Evolutionary conservation across 164 flowering plant species (phyloP), one percentile per base, ranked within the genome.

Genomic region (Litsea cubeba): DNA sequence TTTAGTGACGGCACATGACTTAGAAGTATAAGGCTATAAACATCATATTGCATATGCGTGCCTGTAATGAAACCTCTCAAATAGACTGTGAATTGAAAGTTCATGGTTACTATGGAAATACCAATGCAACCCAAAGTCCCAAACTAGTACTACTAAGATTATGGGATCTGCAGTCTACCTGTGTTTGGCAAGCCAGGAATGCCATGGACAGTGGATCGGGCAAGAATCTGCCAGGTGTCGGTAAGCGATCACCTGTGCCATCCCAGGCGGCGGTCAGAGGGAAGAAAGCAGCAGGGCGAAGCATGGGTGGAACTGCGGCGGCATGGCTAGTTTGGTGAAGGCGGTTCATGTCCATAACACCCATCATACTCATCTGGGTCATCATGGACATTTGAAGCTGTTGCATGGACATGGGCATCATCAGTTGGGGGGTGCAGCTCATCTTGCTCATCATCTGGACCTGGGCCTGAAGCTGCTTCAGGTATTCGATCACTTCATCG

Each of bases 401-500:
- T 71, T 86, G 96, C 90, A 90, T 84, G 49, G 89, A 73, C 81
- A 87, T 50, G 17, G 92, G 92, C 83, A 89, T 51, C 91, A 92
- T 90, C 91, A 92, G 86, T 12, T 87, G 82, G 40, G 87, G 77
- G 83, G 86, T 82, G 83, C 71, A 71, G 51, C 65, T 87, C 88
- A 90, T 85, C 71, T 87, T 85, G 50, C 81, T 83, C 86, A 90
- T 83, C 88, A 90, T 79, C 2, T 83, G 81, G 15, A 92, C 82
- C 81, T 90, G 96, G 12, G 92, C 92, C 82, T 94, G 96, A 17
- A 94, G 79, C 76, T 90, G 93, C 80, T 91, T 94, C 71, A 94
- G 71, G 77, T 92, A 89, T 10, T 94, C 98, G 23, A 94, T 91
- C 78, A 89, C 98, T 78, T 94, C 98, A 68, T 91, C 96, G 15